Evolutionary conservation across 352 stramenopile species (phyloP).

Genomic region (Phytophthora citricola): DNA sequence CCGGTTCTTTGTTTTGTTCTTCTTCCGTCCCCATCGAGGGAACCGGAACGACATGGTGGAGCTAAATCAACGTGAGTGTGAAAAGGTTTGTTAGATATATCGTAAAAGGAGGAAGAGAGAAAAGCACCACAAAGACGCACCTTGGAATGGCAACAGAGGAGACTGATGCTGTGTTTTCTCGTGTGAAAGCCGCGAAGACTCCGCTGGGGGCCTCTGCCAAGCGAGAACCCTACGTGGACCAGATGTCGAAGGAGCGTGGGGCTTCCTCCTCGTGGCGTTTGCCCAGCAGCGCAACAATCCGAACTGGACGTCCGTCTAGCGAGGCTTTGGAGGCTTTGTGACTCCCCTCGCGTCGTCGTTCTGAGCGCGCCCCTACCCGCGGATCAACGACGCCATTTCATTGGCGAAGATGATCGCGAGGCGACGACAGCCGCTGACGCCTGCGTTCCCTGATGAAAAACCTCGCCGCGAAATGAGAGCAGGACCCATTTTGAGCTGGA

Average conservation of each 20-base stretch:
- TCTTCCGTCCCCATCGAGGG: constrained; percentile 76
- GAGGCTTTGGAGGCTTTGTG: constrained; percentile 9
- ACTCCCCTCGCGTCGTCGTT: constrained; percentile 26
- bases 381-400: constrained; percentile 16
- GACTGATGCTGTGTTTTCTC: constrained; percentile 6
- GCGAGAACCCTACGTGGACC: neutral
- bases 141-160: constrained; percentile 9
- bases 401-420: constrained; percentile 30
- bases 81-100: neutral
- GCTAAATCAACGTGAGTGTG: neutral
- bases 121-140: neutral
- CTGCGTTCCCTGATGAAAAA: constrained; percentile 11
- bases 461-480: constrained; percentile 7
- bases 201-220: constrained; percentile 8
- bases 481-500: neutral
- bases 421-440: constrained; percentile 24
- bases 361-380: constrained; percentile 16
- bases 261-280: constrained; percentile 19
- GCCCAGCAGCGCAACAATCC: constrained; percentile 39
- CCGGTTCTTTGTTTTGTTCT: constrained; percentile 61
- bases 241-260: constrained; percentile 21
- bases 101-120: neutral
- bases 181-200: constrained; percentile 16
- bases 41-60: constrained; percentile 73
- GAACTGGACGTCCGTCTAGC: constrained; percentile 47